Percentiles rank a stretch among this genome's conserved stretches.
Conservation (phyloP, 345 rosid genomes). For the Microthlaspi erraticum region DNA sequence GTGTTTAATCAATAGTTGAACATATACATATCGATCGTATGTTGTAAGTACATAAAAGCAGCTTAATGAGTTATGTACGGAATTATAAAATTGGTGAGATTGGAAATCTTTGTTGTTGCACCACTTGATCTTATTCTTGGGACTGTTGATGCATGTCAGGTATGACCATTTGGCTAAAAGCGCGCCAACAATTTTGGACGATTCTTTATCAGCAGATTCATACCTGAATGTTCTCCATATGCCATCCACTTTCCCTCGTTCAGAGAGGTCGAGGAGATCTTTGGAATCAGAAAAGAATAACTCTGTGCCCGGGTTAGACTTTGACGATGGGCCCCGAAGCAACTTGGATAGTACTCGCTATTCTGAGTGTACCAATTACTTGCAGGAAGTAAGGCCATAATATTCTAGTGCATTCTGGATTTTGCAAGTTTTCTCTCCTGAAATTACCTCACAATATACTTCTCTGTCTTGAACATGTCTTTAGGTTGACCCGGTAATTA, state of each 20-base stretch:
- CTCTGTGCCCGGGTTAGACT: constrained; percentile 54
- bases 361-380: constrained; percentile 75
- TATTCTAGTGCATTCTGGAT: constrained; percentile 24
- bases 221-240: constrained; percentile 90
- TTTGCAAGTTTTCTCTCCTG: constrained; percentile 22
- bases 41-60: constrained; percentile 12
- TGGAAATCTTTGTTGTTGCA: constrained; percentile 22
- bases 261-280: constrained; percentile 81
- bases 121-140: constrained; percentile 37
- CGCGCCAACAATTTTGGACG: constrained; percentile 97
- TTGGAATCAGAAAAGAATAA: constrained; percentile 61
- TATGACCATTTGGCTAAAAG: constrained; percentile 96
- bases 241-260: constrained; percentile 96
- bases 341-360: constrained; percentile 81
- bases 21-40: constrained; percentile 8
- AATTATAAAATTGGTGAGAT: background rate
- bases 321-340: constrained; percentile 88
- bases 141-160: constrained; percentile 53
- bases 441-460: constrained; percentile 21
- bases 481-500: background rate
- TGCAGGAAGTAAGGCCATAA: constrained; percentile 75
- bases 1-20: constrained; percentile 29
- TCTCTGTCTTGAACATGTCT: constrained; percentile 4
- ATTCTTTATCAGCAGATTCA: constrained; percentile 97
- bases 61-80: constrained; percentile 11